Base-by-base conservation (phyloP, 2,329 filamentous ascomycete genomes). In the Pseudogymnoascus pannorum region DNA sequence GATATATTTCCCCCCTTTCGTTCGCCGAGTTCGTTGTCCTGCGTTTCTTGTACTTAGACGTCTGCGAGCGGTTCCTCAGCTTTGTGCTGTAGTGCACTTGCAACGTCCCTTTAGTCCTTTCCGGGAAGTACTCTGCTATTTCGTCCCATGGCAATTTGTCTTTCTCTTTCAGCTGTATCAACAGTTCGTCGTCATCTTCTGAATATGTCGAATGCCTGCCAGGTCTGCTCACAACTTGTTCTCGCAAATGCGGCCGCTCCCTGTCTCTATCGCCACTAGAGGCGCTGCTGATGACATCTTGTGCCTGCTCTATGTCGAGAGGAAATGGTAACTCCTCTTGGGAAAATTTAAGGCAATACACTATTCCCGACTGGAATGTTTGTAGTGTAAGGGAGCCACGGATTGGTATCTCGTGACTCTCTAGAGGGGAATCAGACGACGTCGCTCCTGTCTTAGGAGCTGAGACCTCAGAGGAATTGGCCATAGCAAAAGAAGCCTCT, bases 11-110 rank as follows among this genome's bases (percentile, higher is more conserved):
- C n/a, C n/a, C n/a, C n/a, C n/a, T n/a, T n/a, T n/a, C n/a, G n/a
- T n/a, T n/a, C n/a, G n/a, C n/a, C n/a, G n/a, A n/a, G n/a, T n/a
- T n/a, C n/a, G n/a, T n/a, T n/a, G n/a, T 8, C 48, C 29, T 54
- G 59, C 61, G 61, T 63, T 63, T 64, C 59, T 62, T 61, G 14
- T 58, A 26, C 63, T 64, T 60, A 5, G 61, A 62, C 57, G 48
- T 63, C 62, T 61, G 48, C 59, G 51, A 61, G 60, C 60, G 61
- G 65, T 48, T 54, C 62, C 64, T 65, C 36, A 64, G 60, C 62
- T 66, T 66, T 24, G 64, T 66, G 60, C 61, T 63, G 58, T 65
- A 66, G 48, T 65, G 61, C 58, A 66, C 65, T 60, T 65, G 61
- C 57, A 65, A 65, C 60, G 61, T 64, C 54, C 64, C 64, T 35